Percentiles rank a stretch among this genome's conserved stretches.
These are phyloP conservation scores for Talaromyces sp. DNA, from an alignment of 2,329 filamentous ascomycete genomes.

Conservation along the genomic window DNA sequence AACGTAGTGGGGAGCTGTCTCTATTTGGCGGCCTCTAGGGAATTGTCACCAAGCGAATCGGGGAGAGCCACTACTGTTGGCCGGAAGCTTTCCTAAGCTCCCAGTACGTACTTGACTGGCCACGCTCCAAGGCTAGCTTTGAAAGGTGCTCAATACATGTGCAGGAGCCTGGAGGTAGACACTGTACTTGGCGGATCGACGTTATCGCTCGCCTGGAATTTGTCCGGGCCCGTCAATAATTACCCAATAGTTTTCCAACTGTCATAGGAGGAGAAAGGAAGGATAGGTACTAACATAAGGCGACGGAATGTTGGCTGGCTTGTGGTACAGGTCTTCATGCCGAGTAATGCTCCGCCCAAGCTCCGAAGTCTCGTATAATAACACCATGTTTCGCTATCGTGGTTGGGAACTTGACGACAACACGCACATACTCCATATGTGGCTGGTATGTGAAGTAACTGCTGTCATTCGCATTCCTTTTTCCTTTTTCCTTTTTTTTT, in stretches of 20 bases:
- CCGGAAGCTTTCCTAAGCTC: slow-evolving; percentile 5
- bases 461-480: background rate
- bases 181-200: slow-evolving; percentile 10
- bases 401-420: background rate
- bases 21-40: slow-evolving; percentile 9
- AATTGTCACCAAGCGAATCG: slow-evolving; percentile 27
- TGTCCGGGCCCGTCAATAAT: slow-evolving; percentile 16
- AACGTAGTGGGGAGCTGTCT: slow-evolving; percentile 16
- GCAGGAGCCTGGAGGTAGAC: background rate
- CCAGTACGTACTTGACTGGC: background rate
- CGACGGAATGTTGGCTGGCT: background rate
- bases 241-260: slow-evolving; percentile 9
- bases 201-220: slow-evolving; percentile 12
- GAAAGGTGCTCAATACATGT: background rate
- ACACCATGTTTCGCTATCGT: background rate
- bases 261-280: slow-evolving; percentile 9
- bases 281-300: background rate
- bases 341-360: slow-evolving; percentile 1
- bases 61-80: slow-evolving; percentile 14
- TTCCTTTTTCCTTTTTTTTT: background rate
- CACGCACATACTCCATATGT: background rate
- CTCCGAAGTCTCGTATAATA: background rate
- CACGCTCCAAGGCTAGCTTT: background rate
- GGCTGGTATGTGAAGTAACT: background rate
- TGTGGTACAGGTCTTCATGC: background rate